These are phyloP conservation scores for Pseudoscleropodium purum DNA, from an alignment of 225 moss, liverwort and hornwort genomes.

Conservation along the genomic window DNA sequence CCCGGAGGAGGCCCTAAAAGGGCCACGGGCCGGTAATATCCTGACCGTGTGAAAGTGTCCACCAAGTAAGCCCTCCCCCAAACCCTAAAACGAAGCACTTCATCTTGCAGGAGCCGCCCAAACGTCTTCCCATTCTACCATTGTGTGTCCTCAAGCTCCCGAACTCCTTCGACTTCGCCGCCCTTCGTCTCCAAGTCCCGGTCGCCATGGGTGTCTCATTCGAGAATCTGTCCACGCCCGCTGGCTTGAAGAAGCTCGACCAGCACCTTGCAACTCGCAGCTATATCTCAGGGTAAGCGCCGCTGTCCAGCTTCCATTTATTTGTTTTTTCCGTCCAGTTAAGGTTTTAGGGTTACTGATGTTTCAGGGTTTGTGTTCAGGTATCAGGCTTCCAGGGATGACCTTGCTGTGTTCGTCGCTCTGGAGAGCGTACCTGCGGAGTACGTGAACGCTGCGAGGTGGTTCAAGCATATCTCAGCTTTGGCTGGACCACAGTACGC, in stretches of 20 bases:
- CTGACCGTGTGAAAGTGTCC: neutral
- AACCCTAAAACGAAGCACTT: neutral
- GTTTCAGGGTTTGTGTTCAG: neutral
- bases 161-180: neutral
- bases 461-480: conserved; percentile 68
- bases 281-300: conserved; percentile 55
- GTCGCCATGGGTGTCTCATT: conserved; percentile 22
- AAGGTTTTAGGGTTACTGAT: neutral
- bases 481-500: conserved; percentile 57
- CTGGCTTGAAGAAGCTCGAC: conserved; percentile 59
- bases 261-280: conserved; percentile 39
- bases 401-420: conserved; percentile 52
- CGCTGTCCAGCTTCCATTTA: too few species aligned
- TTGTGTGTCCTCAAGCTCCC: neutral
- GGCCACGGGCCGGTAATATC: neutral
- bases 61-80: too few species aligned
- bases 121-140: rapidly evolving
- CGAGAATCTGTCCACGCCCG: conserved; percentile 33
- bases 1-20: too few species aligned
- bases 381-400: conserved; percentile 66
- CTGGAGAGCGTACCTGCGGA: conserved; percentile 41
- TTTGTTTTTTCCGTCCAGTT: too few species aligned
- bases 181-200: neutral
- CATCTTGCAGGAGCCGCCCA: neutral
- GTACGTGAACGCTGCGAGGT: conserved; percentile 54